Percentiles rank a stretch among this genome's conserved stretches.
Conservation (phyloP, 345 rosid genomes). For the Durio zibethinus region DNA sequence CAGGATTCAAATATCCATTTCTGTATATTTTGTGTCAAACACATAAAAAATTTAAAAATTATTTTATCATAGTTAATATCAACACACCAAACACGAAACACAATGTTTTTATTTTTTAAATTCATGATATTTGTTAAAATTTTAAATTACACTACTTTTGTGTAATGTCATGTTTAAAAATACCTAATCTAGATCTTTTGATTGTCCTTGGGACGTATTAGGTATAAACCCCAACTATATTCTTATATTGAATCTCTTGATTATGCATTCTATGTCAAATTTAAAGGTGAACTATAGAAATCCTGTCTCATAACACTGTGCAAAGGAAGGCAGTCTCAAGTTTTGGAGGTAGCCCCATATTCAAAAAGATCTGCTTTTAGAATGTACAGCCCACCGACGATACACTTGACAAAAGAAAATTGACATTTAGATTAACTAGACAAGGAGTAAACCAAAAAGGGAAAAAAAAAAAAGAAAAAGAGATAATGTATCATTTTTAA, state of each 20-base stretch:
- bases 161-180: too few relatives aligned
- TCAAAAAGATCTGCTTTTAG: constrained; percentile 19
- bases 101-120: too few relatives aligned
- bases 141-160: too few relatives aligned
- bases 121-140: too few relatives aligned
- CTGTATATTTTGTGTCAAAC: too few relatives aligned
- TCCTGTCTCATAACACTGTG: neutral
- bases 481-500: constrained; percentile 18
- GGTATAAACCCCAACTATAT: neutral
- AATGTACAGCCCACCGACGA: constrained; percentile 25
- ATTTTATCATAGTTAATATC: too few relatives aligned
- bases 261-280: neutral
- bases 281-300: neutral
- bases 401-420: constrained; percentile 5
- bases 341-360: constrained; percentile 7
- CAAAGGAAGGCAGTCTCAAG: neutral
- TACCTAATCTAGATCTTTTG: neutral
- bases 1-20: too few relatives aligned
- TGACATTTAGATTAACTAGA: constrained; percentile 13
- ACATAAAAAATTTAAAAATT: too few relatives aligned
- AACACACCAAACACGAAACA: neutral
- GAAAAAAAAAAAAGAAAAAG: constrained; percentile 1
- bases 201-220: neutral
- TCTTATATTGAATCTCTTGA: neutral
- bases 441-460: neutral